Conservation (phyloP, 306 rosid genomes). For the Senna tora region DNA sequence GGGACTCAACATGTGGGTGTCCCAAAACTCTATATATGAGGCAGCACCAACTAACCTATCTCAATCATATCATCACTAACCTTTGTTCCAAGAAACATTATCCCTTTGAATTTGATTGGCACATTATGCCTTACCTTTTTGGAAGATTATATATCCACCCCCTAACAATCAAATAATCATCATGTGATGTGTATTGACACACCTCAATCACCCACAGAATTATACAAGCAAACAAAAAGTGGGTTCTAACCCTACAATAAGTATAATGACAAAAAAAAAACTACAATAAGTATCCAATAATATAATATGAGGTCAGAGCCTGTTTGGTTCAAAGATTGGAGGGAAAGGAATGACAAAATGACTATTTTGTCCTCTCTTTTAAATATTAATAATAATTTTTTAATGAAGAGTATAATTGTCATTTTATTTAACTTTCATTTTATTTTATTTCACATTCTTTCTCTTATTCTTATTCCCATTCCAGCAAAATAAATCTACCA, state of each 20-base stretch:
- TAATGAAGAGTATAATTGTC: too few relatives aligned
- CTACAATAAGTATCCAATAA: not conserved
- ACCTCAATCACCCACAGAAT: conserved; percentile 28
- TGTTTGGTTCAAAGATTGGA: too few relatives aligned
- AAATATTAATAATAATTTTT: too few relatives aligned
- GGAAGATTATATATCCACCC: not conserved
- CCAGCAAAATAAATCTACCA: too few relatives aligned
- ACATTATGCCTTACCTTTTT: conserved; percentile 38
- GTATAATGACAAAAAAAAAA: too few relatives aligned
- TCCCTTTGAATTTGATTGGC: conserved; percentile 36
- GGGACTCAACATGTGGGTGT: conserved; percentile 45
- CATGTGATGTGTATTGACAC: conserved; percentile 20
- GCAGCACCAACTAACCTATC: conserved; percentile 50
- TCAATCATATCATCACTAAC: conserved; percentile 35
- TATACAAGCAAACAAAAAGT: conserved; percentile 13
- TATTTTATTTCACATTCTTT: too few relatives aligned
- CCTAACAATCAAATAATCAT: conserved; percentile 27
- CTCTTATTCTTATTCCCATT: too few relatives aligned
- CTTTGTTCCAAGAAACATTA: conserved; percentile 41
- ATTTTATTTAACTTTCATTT: too few relatives aligned
- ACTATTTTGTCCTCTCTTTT: too few relatives aligned
- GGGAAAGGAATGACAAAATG: too few relatives aligned
- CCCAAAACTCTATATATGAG: conserved; percentile 38
- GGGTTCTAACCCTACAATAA: not conserved
- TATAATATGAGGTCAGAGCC: too few relatives aligned